Evolutionary conservation across 2,329 filamentous ascomycete species (phyloP), one percentile per base, ranked within the genome.

Genomic region (Hymenotorrendiella dingleyae): DNA sequence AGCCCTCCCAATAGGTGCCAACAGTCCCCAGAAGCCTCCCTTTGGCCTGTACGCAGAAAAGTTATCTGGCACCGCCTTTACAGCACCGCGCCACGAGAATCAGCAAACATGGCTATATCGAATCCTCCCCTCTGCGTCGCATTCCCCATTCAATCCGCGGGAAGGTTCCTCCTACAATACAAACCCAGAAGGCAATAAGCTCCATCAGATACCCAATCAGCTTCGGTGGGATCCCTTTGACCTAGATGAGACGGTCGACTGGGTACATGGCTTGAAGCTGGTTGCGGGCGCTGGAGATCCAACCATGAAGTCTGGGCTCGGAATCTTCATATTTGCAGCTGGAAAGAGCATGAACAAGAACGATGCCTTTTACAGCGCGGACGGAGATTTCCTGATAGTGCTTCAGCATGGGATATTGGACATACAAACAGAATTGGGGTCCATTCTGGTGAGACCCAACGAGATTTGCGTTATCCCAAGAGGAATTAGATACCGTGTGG

Each of bases 321-420:
- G 85, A 17, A 88, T 93, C 47, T 82, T 85, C 62, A 78, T 93
- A 43, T 94, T 86, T 59, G 82, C 84, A 1, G 86, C 84, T 0
- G 86, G 85, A 16, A 82, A 77, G 61, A 80, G 82, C 58, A 94
- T 95, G 89, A 71, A 72, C 36, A 66, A 72, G n/a, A 75, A 76
- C 28, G 72, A 82, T 37, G 86, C 86, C 0, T 94, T 90, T 62
- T 94, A 91, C 70, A 90, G 84, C 3, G 83, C 87, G 0, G 86
- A 91, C 58, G 86, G 86, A 10, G 86, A 91, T 60, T 76, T 87
- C 54, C 64, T 90, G 43, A 80, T 91, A 48, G 83, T 91, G 11
- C 73, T 83, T 2, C 86, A 91, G 60, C 76, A 85, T 49, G 86
- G 86, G 2, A 72, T 73, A 11, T 66, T 91, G 28, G 84, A 90